These are phyloP conservation scores for Neoboletus subvelutipes DNA, from an alignment of 768 basidiomycete genomes.

Conservation along the genomic window DNA sequence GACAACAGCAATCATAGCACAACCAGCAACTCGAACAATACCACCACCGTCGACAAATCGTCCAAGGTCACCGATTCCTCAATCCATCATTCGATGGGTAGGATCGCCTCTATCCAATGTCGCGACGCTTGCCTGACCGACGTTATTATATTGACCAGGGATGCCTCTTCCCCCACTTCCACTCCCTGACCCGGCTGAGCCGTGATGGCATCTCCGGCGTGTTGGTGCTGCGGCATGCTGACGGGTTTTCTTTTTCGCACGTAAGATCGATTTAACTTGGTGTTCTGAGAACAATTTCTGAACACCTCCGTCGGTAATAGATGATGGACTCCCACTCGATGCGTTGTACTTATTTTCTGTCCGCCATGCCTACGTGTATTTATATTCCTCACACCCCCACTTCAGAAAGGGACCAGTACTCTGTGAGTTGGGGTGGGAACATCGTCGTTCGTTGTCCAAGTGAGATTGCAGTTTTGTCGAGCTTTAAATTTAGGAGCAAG, in stretches of 20 bases:
- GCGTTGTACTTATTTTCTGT: too few relatives aligned
- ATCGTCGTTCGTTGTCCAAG: too few relatives aligned
- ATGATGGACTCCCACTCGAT: too few relatives aligned
- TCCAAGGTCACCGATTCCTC: constrained; percentile 21
- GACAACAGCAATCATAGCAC: constrained; percentile 21
- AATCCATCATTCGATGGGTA: constrained; percentile 26
- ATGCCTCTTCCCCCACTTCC: constrained; percentile 2
- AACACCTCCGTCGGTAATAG: too few relatives aligned
- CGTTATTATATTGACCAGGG: background rate
- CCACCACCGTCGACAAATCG: constrained; percentile 14
- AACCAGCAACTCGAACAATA: constrained; percentile 18
- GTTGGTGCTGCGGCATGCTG: background rate
- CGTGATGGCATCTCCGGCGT: background rate
- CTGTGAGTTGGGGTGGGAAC: too few relatives aligned
- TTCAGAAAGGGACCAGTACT: too few relatives aligned
- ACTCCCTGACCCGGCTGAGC: background rate
- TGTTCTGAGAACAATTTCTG: too few relatives aligned
- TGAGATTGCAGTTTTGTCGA: too few relatives aligned
- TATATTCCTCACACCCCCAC: too few relatives aligned
- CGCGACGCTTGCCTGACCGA: background rate
- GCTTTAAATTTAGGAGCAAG: too few relatives aligned
- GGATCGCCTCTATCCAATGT: background rate
- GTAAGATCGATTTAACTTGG: background rate
- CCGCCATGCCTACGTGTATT: too few relatives aligned
- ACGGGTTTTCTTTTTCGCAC: background rate